Evolutionary conservation across 192 early-diverging fungal species (phyloP), one percentile per base, ranked within the genome.

Genomic region (Rhizoclosmatium globosum): DNA sequence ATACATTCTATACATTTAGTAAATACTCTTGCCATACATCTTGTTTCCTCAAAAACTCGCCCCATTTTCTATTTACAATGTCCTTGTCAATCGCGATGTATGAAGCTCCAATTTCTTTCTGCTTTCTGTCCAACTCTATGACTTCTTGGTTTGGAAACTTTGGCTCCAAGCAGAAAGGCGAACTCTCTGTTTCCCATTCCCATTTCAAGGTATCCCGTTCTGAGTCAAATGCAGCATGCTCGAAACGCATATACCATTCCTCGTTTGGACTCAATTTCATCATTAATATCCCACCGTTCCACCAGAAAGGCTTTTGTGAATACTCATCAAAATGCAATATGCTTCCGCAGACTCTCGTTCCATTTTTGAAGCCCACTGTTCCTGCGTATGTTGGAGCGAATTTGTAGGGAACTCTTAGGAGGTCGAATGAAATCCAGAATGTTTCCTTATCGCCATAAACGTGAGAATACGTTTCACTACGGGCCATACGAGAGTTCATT

Each of bases 221-320:
- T 31, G 44, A 67, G 41, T 76, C 74, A 23, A 41, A 39, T 13
- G 74, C 74, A 4, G 61, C 61, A 23, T 50, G 39, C 38, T 76
- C 74, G 50, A 47, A 76, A 1, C 43, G 41, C 39, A 62, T 62
- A 11, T 62, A 11, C 62, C 72, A 7, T 9, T 50, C 58, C 39
- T 23, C 11, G 6, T 43, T 19, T 39, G n/a, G 4, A 53, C 57
- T 21, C 56, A 21, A 17, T 58, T 38, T 31, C 75, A 13, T 53
- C 50, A 7, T 53, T 3, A 82, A n/a, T 3, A 86, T 58, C 23
- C 85, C 85, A 38, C 85, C 85, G 57, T 86, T 84, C 68, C 69
- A 82, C 81, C 81, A 82, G 15, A 82, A 58, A 1, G 81, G 81
- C 31, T 60, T 41, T 31, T 43, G 39, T 13, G 11, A 19, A 19